Conservation (phyloP, 2,329 filamentous ascomycete genomes). For the Fusarium oligoseptatum region DNA sequence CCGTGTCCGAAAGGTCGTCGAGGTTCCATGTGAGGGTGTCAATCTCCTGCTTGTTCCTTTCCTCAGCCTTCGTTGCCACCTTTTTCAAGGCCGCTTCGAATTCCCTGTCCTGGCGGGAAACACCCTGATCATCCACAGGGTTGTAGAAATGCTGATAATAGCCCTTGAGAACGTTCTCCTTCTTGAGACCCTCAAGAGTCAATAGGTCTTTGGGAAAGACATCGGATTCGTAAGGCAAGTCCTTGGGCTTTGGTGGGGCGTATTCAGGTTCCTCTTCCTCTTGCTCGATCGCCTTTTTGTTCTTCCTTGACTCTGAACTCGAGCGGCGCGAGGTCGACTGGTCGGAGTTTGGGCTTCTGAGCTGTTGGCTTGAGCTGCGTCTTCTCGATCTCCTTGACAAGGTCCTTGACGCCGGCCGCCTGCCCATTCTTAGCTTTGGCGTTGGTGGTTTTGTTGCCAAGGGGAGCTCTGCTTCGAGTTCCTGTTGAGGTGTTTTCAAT, state of each 20-base stretch:
- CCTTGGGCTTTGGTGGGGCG: conserved; percentile 79
- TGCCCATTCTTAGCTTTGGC: conserved; percentile 81
- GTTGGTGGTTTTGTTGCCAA: conserved; percentile 97
- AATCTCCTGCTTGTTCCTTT: conserved; percentile 75
- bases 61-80: conserved; percentile 70
- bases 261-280: conserved; percentile 85
- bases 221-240: conserved; percentile 77
- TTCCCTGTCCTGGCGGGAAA: conserved; percentile 72
- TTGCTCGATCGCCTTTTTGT: conserved; percentile 51
- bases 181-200: conserved; percentile 70
- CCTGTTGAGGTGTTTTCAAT: conserved; percentile 38
- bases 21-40: conserved; percentile 73
- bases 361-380: conserved; percentile 71
- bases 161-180: conserved; percentile 70
- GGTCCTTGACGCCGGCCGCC: conserved; percentile 73
- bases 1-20: conserved; percentile 58
- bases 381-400: conserved; percentile 72
- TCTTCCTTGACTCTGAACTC: conserved; percentile 75
- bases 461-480: conserved; percentile 77
- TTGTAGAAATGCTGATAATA: conserved; percentile 73
- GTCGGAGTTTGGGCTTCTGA: conserved; percentile 70
- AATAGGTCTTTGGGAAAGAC: conserved; percentile 71
- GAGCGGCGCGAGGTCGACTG: conserved; percentile 64
- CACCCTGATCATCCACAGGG: conserved; percentile 76
- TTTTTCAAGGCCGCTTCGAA: conserved; percentile 66